Percentiles rank a stretch among this genome's conserved stretches.
phyloP scores from a whole-genome alignment of 176 grass and related monocot genomes.

The Ananas comosus region DNA sequence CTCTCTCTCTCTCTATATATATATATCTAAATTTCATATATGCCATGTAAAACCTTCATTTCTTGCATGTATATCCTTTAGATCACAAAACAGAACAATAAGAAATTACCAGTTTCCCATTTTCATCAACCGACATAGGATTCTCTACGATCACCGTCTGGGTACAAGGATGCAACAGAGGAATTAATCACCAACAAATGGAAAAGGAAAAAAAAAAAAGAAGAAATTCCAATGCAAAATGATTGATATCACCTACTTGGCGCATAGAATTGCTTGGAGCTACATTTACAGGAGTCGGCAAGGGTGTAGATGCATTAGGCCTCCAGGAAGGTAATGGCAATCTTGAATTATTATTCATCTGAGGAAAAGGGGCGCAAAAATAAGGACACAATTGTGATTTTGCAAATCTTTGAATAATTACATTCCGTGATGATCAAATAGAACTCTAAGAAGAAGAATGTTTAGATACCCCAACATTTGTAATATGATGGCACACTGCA shows the following conservation, averaged over 20 bases:
- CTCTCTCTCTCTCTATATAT: no score
- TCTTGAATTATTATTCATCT: slow-evolving; percentile 11
- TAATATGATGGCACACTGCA: slow-evolving; percentile 26
- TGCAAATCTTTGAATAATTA: neutral
- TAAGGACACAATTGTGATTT: neutral
- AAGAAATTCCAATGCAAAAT: slow-evolving; percentile 25
- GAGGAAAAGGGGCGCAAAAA: neutral
- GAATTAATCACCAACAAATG: neutral
- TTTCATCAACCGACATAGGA: slow-evolving; percentile 47
- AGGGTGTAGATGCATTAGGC: neutral
- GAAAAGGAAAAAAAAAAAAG: slow-evolving; percentile 5
- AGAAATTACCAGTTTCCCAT: slow-evolving; percentile 35
- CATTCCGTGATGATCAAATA: neutral
- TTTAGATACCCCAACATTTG: slow-evolving; percentile 30
- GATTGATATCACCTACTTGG: neutral
- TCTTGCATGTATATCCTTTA: neutral
- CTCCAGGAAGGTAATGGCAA: neutral
- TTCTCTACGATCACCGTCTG: slow-evolving; percentile 55
- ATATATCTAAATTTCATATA: no score
- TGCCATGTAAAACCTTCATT: no score
- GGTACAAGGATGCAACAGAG: slow-evolving; percentile 32
- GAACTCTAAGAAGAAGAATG: neutral
- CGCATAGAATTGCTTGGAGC: neutral
- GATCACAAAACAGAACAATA: neutral
- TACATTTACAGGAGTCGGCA: slow-evolving; percentile 6